Conservation (phyloP, 192 early-diverging fungal species). For the Kappamyces sp. region DNA sequence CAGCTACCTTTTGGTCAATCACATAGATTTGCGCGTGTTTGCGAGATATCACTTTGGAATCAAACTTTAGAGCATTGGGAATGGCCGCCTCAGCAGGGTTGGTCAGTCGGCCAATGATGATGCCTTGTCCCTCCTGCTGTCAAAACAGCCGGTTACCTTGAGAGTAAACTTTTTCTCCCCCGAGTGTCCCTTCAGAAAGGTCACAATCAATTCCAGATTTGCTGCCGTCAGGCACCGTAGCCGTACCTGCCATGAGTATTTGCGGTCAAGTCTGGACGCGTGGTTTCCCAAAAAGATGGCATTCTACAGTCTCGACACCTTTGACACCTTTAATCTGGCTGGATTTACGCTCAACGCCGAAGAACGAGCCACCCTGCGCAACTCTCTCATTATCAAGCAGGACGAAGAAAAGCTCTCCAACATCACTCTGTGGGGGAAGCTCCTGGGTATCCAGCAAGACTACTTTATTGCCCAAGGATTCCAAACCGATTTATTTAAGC, state of each 20-base stretch:
- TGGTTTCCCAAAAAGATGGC: conserved; percentile 23
- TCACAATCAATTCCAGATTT: conserved; percentile 4
- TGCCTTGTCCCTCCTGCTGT: background rate
- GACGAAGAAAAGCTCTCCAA: conserved; percentile 42
- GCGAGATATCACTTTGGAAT: conserved; percentile 15
- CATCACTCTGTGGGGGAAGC: conserved; percentile 51
- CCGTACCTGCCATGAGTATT: conserved; percentile 3
- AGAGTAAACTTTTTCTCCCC: conserved; percentile 4
- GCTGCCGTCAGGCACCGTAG: background rate
- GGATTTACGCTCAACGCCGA: conserved; percentile 51
- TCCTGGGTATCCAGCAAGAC: conserved; percentile 47
- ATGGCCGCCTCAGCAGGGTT: background rate
- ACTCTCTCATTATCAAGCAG: conserved; percentile 42
- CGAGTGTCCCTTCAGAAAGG: conserved; percentile 4
- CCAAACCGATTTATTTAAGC: conserved; percentile 31
- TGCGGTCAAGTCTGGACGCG: conserved; percentile 1
- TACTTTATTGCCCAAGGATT: conserved; percentile 46
- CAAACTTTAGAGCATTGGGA: conserved; percentile 6
- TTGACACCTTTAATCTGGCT: conserved; percentile 35
- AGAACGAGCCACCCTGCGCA: conserved; percentile 38
- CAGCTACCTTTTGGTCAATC: conserved; percentile 8
- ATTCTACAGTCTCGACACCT: conserved; percentile 28
- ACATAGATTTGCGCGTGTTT: conserved; percentile 13
- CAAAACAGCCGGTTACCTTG: background rate
- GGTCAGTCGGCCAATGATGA: conserved; percentile 5